Conservation (phyloP, 176 grass and related monocot species). For the Zea mays region Zm-B73-REFERENCE-NAM-5.0 NC_050096.1:229947501-229948000, state of each 20-base stretch:
- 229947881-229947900: slow-evolving; percentile 47
- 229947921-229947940: slow-evolving; percentile 3
- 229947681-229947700: not conserved
- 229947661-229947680: slow-evolving; percentile 38
- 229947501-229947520: slow-evolving; percentile 48
- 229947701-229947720: slow-evolving; percentile 41
- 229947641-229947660: slow-evolving; percentile 74
- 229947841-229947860: slow-evolving; percentile 44
- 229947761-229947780: slow-evolving; percentile 38
- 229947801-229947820: not conserved
- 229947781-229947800: not conserved
- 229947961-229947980: not conserved
- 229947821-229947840: not conserved
- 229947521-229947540: slow-evolving; percentile 21
- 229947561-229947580: slow-evolving; percentile 43
- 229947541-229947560: slow-evolving; percentile 24
- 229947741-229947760: slow-evolving; percentile 26
- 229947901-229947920: slow-evolving; percentile 51
- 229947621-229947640: slow-evolving; percentile 50
- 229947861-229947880: slow-evolving; percentile 26
- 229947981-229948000: not conserved
- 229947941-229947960: slow-evolving; percentile 15
- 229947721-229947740: slow-evolving; percentile 47
- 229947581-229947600: slow-evolving; percentile 28
- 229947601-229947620: slow-evolving; percentile 43